Evolutionary conservation across 163 green algal species (phyloP).

Genomic region (Scenedesmus sp.): DNA sequence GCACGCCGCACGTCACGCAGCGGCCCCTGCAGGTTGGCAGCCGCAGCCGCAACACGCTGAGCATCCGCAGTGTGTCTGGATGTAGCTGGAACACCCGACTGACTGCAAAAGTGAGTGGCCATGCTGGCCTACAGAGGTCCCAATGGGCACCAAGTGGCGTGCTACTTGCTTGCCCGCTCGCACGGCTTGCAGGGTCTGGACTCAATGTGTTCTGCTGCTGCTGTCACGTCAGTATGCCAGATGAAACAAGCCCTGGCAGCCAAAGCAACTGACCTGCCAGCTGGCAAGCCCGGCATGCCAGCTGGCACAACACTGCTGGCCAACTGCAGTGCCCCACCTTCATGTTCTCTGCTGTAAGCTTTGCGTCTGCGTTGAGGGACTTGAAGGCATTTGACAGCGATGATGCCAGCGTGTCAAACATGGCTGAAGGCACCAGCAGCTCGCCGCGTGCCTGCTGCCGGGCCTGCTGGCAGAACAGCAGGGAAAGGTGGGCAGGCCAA

Average conservation of each 20-base stretch:
- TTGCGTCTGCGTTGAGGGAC: conserved; percentile 84
- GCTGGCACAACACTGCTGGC: background rate
- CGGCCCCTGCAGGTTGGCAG: conserved; percentile 65
- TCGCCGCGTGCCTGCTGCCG: background rate
- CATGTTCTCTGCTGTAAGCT: conserved; percentile 91
- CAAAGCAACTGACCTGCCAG: background rate
- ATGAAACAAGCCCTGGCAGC: background rate
- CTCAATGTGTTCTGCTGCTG: too few relatives aligned
- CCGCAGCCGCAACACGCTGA: background rate
- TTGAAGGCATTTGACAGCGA: conserved; percentile 89
- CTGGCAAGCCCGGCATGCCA: background rate
- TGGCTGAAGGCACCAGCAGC: conserved; percentile 55
- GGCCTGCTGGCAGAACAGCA: background rate
- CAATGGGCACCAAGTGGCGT: too few relatives aligned
- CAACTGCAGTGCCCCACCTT: conserved; percentile 70
- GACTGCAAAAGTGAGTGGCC: too few relatives aligned
- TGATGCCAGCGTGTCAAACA: conserved; percentile 87
- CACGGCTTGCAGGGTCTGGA: too few relatives aligned
- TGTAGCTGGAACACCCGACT: too few relatives aligned
- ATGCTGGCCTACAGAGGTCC: too few relatives aligned
- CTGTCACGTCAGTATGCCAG: background rate
- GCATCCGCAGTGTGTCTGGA: too few relatives aligned
- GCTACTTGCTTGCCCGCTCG: too few relatives aligned
- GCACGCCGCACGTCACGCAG: conserved; percentile 94
- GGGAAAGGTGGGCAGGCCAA: too few relatives aligned